Evolutionary conservation across 2,329 filamentous ascomycete species (phyloP).

Genomic region (Verticillium zaregamsianum): DNA sequence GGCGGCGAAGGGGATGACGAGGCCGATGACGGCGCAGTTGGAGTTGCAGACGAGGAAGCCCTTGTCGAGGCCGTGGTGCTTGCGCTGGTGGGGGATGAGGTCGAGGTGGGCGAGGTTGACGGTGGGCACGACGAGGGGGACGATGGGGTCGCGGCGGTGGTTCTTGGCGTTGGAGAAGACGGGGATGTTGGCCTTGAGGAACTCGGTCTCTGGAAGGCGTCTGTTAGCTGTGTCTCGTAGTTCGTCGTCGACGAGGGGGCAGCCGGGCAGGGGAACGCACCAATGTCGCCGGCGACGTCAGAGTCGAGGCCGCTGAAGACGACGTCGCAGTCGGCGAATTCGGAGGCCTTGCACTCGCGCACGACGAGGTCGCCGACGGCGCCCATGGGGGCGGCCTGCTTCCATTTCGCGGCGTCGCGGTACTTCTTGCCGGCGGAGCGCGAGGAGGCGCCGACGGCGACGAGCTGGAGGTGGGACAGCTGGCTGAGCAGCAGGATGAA

Average conservation of each 20-base stretch:
- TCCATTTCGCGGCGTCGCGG: slow-evolving; percentile 91
- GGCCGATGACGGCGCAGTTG: slow-evolving; percentile 94
- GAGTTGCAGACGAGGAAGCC: slow-evolving; percentile 97
- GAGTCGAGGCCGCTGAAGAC: slow-evolving; percentile 91
- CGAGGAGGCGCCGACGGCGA: slow-evolving; percentile 84
- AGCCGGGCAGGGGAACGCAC: slow-evolving; percentile 42
- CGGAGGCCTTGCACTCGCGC: slow-evolving; percentile 74
- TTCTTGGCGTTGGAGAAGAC: slow-evolving; percentile 99
- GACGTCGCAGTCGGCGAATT: slow-evolving; percentile 87
- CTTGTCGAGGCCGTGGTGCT: slow-evolving; percentile 66
- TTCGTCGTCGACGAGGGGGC: not conserved
- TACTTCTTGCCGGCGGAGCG: slow-evolving; percentile 92
- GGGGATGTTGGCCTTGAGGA: slow-evolving; percentile 80
- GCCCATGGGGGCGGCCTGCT: slow-evolving; percentile 82
- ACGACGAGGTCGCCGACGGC: slow-evolving; percentile 77
- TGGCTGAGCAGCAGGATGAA: slow-evolving; percentile 89
- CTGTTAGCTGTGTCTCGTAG: slow-evolving; percentile 2
- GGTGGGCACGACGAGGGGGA: slow-evolving; percentile 90
- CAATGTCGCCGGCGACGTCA: slow-evolving; percentile 87
- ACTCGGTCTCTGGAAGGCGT: slow-evolving; percentile 72
- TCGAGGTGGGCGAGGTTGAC: slow-evolving; percentile 87
- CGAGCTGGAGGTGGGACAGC: slow-evolving; percentile 81
- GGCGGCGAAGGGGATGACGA: slow-evolving; percentile 92
- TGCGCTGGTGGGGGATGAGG: slow-evolving; percentile 84
- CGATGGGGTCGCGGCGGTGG: slow-evolving; percentile 84